A percentile compares a stretch with the other conserved stretches of the same genome.
These are phyloP conservation scores for Ophiognomonia clavigignenti-juglandacearum DNA, from an alignment of 2,329 filamentous ascomycete genomes.

Conservation along the genomic window DNA sequence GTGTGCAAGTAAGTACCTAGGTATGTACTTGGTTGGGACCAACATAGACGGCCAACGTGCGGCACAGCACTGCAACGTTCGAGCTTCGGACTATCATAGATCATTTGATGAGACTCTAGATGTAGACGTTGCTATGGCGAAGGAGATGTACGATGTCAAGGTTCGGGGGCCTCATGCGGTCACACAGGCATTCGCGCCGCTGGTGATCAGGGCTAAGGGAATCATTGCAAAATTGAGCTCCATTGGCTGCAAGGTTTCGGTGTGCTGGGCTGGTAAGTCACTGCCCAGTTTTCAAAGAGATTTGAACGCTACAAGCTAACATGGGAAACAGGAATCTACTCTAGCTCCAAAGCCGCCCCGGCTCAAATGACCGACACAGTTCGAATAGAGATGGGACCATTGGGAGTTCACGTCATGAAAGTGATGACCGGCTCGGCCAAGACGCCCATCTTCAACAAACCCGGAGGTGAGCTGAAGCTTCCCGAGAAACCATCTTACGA, in stretches of 20 bases:
- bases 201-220: constrained; percentile 2
- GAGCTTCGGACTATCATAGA: no score
- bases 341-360: constrained; percentile 4
- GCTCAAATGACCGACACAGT: background rate
- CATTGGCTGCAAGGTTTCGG: background rate
- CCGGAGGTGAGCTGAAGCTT: constrained; percentile 1
- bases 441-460: constrained; percentile 6
- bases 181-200: constrained; percentile 4
- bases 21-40: no score
- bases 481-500: constrained; percentile 1
- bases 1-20: no score
- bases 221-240: constrained; percentile 8
- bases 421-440: background rate
- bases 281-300: background rate
- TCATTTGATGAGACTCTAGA: no score
- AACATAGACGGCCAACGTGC: no score
- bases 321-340: background rate
- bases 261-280: constrained; percentile 9
- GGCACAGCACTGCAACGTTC: no score
- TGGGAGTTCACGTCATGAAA: constrained; percentile 1
- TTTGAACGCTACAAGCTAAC: background rate
- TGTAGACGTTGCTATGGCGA: constrained; percentile 2
- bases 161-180: constrained; percentile 5
- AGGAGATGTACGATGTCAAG: constrained; percentile 7
- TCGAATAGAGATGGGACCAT: background rate